Evolutionary conservation across 345 rosid genomes (phyloP).

Genomic region (Murraya koenigii): DNA sequence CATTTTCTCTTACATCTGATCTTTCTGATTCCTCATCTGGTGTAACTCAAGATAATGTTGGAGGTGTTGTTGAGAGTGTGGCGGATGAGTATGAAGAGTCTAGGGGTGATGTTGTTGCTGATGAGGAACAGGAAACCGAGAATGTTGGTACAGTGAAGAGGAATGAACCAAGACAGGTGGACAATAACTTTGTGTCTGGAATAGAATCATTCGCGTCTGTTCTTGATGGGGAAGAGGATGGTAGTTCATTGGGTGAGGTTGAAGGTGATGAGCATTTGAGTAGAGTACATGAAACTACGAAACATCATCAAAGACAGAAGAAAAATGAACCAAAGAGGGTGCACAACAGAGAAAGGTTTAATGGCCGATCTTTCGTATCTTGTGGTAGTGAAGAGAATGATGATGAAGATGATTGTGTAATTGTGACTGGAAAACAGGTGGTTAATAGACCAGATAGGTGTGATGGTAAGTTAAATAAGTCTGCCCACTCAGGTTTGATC

Average conservation of each 20-base stretch:
- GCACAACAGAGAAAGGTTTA: conserved; percentile 35
- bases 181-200: conserved; percentile 21
- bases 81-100: conserved; percentile 21
- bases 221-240: conserved; percentile 30
- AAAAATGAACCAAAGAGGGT: conserved; percentile 30
- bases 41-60: conserved; percentile 16
- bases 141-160: conserved; percentile 7
- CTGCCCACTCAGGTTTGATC: conserved; percentile 22
- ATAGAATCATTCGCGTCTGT: conserved; percentile 26
- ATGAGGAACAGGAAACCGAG: conserved; percentile 20
- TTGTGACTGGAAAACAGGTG: conserved; percentile 34
- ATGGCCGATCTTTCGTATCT: conserved; percentile 36
- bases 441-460: conserved; percentile 22
- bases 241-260: conserved; percentile 9
- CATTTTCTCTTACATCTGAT: conserved; percentile 38
- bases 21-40: conserved; percentile 23
- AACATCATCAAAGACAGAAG: conserved; percentile 20
- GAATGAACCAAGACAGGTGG: conserved; percentile 19
- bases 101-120: conserved; percentile 13
- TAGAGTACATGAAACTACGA: conserved; percentile 27
- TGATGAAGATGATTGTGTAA: conserved; percentile 42
- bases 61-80: conserved; percentile 18
- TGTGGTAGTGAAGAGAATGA: conserved; percentile 39
- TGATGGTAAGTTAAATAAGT: conserved; percentile 28
- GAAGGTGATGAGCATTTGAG: conserved; percentile 13